A percentile compares a stretch with the other conserved stretches of the same genome.
Evolutionary conservation across 176 grass and related monocot genomes (phyloP).

Genomic region (Chloris gayana): DNA sequence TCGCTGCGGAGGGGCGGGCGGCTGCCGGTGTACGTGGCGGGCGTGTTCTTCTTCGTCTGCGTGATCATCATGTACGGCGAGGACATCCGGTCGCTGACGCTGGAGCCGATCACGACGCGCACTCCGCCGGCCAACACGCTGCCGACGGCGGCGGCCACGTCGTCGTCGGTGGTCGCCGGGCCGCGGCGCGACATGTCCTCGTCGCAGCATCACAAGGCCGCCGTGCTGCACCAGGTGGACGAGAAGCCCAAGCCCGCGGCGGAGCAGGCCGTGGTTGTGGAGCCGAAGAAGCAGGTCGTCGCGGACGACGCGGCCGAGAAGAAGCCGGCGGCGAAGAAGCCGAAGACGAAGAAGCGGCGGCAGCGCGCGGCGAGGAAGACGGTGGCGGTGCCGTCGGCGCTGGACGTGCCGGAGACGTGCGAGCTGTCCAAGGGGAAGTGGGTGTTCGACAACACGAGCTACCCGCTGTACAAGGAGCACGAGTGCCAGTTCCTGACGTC

Average conservation of each 20-base stretch:
- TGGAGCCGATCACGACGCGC: slow-evolving; percentile 37
- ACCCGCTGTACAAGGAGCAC: slow-evolving; percentile 73
- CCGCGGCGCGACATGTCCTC: slow-evolving; percentile 37
- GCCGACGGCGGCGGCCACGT: neutral
- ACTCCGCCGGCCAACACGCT: neutral
- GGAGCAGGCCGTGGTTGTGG: neutral
- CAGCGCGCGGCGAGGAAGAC: slow-evolving; percentile 47
- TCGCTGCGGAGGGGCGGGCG: slow-evolving; percentile 55
- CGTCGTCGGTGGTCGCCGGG: neutral
- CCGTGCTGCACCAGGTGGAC: slow-evolving; percentile 6
- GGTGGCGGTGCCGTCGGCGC: slow-evolving; percentile 39
- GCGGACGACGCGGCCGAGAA: neutral
- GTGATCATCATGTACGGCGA: slow-evolving; percentile 75
- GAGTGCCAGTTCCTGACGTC: slow-evolving; percentile 80
- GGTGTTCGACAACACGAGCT: slow-evolving; percentile 77
- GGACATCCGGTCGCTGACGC: slow-evolving; percentile 59
- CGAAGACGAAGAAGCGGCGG: slow-evolving; percentile 3
- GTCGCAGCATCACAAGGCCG: neutral
- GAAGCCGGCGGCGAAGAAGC: neutral
- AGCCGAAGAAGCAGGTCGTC: neutral
- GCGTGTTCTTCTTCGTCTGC: slow-evolving; percentile 53
- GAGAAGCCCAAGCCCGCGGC: slow-evolving; percentile 15
- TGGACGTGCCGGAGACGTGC: slow-evolving; percentile 61
- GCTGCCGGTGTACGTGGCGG: slow-evolving; percentile 53
- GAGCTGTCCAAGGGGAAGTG: slow-evolving; percentile 72